Base-by-base conservation (phyloP, 2,329 filamentous ascomycete genomes). In the Camillea tinctor region DNA sequence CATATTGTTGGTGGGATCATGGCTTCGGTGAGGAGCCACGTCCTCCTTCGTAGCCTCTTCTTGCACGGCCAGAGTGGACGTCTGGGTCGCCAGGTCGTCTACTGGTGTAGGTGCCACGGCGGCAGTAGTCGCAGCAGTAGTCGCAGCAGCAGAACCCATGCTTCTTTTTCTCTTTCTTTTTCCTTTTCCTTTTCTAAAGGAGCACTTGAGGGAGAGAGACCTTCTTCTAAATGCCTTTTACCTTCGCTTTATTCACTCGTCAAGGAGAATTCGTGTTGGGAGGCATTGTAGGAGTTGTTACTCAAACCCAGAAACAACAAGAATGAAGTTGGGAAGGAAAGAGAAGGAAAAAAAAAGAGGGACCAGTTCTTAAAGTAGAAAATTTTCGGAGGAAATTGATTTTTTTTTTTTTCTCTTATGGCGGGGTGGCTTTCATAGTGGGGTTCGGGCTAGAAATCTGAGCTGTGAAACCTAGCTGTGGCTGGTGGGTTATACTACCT, bases 1-100 rank as follows among this genome's bases (percentile, higher is more conserved):
- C 77, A 90, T 81, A 75, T 93, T 95, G 75, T 89, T 78, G 64
- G 79, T 71, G 48, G 90, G 87, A 70, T 90, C 83, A 75, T 93
- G 89, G 21, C 89, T 91, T 66, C 88, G 86, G 69, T 90, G 85
- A 40, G 87, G 75, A 57, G 85, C 83, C 26, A 84, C 54, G 40
- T 73, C 69, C 13, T 72, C 60, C 51, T 58, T 50, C 36, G 61
- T 24, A n/a, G n/a, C n/a, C 21, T 59, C 62, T 50, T 70, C 68
- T 58, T 71, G 67, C 55, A 72, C 64, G 40, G 66, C 68, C 54
- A 73, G 61, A 55, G 68, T 64, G 15, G 69, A 64, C 48, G 66
- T 60, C 65, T 71, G 64, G 49, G 69, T 63, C 21, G 60, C 63
- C 60, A 73, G 64, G 51, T 71, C 69, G 56, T 70, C 65, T 53